Base-by-base conservation (phyloP, 306 rosid species). In the Abrus precatorius region DNA sequence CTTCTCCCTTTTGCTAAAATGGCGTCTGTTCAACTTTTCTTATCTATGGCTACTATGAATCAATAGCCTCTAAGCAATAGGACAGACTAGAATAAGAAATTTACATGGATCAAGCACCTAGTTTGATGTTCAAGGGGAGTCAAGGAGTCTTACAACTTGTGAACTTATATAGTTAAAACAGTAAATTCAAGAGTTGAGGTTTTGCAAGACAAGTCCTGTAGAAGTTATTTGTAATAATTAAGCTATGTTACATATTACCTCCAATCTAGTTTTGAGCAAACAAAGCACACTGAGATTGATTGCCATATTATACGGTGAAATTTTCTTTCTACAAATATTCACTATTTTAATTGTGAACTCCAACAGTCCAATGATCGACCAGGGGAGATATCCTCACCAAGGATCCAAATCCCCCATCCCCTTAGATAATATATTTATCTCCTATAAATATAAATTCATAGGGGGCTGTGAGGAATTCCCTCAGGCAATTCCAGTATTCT, bases 151-250 rank as follows among this genome's bases (percentile, higher is more conserved):
- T 48, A 30, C 53, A 63, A 63, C 5, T 76, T 48, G 40, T 49
- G 72, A 63, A 76, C 53, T 34, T 63, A 38, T 36, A 27, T 12
- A 8, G 52, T 29, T 29, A 65, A 28, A 40, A 52, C 66, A 11
- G 20, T 27, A 12, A 48, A 49, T 66, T 77, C 20, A 13, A 44
- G 38, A 50, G 38, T 20, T 11, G 9, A 28, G 32, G 11, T 64
- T 64, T 64, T 76, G 44, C 34, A 66, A 65, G 55, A 52, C 40
- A 57, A 53, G 34, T 8, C 74, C 44, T 53, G 66, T 66, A 47
- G 48, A 75, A 62, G 34, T 20, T 62, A 62, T 47, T 75, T 61
- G 61, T 47, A 6, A 76, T 66, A 9, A 55, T 13, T 34, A 13
- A 29, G 68, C 9, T 30, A 13, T 59, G 29, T 66, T 52, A 12